phyloP scores from a whole-genome alignment of 176 grass and related monocot genomes.

The Aegilops longissima region DNA sequence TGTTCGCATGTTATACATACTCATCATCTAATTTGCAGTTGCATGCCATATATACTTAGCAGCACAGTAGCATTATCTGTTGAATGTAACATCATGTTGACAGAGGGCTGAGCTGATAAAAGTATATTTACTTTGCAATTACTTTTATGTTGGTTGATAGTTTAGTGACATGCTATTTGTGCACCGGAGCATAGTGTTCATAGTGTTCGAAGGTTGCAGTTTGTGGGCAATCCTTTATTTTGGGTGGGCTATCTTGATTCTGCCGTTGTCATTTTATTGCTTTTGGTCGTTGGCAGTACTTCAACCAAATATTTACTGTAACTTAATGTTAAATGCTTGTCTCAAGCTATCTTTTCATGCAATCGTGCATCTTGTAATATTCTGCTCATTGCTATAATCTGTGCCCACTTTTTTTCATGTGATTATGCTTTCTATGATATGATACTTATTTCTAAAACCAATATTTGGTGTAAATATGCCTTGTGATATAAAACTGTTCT shows the following conservation, averaged over 20 bases:
- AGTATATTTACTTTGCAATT: background rate
- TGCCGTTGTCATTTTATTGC: background rate
- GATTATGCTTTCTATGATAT: background rate
- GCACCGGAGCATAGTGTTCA: background rate
- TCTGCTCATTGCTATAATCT: background rate
- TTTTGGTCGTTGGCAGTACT: background rate
- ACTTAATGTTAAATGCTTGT: background rate
- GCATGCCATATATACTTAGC: background rate
- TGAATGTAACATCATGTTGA: background rate
- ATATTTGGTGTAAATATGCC: background rate
- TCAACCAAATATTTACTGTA: background rate
- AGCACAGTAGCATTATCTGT: background rate
- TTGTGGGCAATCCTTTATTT: background rate
- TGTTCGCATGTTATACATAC: too few species aligned
- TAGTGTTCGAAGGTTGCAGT: background rate
- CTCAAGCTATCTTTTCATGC: background rate
- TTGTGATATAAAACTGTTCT: background rate
- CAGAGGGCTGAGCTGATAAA: background rate
- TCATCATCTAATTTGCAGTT: background rate
- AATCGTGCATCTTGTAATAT: background rate
- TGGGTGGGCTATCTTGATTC: constrained; percentile 17
- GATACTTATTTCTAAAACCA: background rate
- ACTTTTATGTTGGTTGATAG: background rate
- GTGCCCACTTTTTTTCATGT: background rate
- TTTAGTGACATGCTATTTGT: background rate